Conservation (phyloP, 2,329 filamentous ascomycete species). For the Epichloe bromicola region DNA sequence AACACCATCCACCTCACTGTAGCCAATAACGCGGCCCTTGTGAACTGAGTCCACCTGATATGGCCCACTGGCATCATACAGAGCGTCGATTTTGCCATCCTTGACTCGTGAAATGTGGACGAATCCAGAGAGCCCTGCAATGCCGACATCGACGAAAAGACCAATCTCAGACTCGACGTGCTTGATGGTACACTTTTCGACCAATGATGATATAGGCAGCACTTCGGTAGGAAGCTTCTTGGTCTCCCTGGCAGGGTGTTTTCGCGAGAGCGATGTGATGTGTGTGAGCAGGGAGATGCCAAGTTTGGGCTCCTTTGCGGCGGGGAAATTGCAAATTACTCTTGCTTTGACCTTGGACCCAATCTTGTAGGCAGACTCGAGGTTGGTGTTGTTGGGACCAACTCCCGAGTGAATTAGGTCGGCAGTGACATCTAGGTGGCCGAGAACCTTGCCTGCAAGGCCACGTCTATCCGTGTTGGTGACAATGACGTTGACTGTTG, state of each 20-base stretch:
- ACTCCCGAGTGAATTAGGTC: slow-evolving; percentile 81
- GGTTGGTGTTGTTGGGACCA: slow-evolving; percentile 52
- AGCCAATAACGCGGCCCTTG: slow-evolving; percentile 69
- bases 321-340: slow-evolving; percentile 77
- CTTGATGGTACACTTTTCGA: slow-evolving; percentile 66
- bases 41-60: slow-evolving; percentile 71
- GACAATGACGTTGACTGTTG: slow-evolving; percentile 74
- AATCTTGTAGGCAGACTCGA: slow-evolving; percentile 68
- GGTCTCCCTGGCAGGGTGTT: slow-evolving; percentile 22
- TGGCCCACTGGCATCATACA: slow-evolving; percentile 63
- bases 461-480: slow-evolving; percentile 62
- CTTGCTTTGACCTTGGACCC: slow-evolving; percentile 76
- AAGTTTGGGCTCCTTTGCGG: slow-evolving; percentile 66
- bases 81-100: slow-evolving; percentile 74
- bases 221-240: slow-evolving; percentile 40
- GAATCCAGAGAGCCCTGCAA: slow-evolving; percentile 60
- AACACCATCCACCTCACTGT: slow-evolving; percentile 74
- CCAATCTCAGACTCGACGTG: slow-evolving; percentile 72
- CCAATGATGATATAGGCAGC: slow-evolving; percentile 58
- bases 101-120: slow-evolving; percentile 90
- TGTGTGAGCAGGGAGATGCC: slow-evolving; percentile 85
- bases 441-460: slow-evolving; percentile 83
- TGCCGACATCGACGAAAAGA: slow-evolving; percentile 60
- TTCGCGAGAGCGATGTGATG: slow-evolving; percentile 48
- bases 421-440: slow-evolving; percentile 78